phyloP scores from a whole-genome alignment of 768 basidiomycete genomes.

The Lentinula boryana region DNA sequence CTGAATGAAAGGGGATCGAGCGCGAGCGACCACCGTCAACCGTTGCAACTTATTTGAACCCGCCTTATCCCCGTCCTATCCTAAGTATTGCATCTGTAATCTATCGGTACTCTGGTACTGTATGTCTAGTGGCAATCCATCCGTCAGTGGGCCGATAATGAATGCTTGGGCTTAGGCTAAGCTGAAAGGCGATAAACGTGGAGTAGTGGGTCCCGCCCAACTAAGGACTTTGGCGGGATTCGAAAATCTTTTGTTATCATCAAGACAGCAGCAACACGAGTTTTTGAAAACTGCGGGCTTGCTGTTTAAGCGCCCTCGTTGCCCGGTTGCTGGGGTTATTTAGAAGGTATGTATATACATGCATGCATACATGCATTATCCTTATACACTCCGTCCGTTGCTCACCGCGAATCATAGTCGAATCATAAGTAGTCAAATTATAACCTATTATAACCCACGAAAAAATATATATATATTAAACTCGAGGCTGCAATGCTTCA shows the following conservation, averaged over 20 bases:
- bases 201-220: not conserved
- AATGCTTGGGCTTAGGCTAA: not conserved
- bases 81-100: not conserved
- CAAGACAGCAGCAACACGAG: not conserved
- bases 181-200: not conserved
- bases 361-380: not conserved
- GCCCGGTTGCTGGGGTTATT: not conserved
- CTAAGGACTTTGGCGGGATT: not conserved
- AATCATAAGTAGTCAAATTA: not conserved
- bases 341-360: not conserved
- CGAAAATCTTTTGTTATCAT: not conserved
- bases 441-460: not conserved
- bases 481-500: not conserved
- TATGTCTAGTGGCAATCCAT: too few species aligned
- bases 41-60: too few species aligned
- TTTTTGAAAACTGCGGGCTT: not conserved
- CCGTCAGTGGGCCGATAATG: not conserved
- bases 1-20: not conserved
- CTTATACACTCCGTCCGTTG: not conserved
- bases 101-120: too few species aligned
- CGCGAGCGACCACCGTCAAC: too few species aligned
- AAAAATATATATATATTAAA: too few species aligned
- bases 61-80: not conserved
- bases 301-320: not conserved
- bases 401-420: not conserved